phyloP scores from a whole-genome alignment of 805 yeast genomes.

The Lipomyces anomalus region DNA sequence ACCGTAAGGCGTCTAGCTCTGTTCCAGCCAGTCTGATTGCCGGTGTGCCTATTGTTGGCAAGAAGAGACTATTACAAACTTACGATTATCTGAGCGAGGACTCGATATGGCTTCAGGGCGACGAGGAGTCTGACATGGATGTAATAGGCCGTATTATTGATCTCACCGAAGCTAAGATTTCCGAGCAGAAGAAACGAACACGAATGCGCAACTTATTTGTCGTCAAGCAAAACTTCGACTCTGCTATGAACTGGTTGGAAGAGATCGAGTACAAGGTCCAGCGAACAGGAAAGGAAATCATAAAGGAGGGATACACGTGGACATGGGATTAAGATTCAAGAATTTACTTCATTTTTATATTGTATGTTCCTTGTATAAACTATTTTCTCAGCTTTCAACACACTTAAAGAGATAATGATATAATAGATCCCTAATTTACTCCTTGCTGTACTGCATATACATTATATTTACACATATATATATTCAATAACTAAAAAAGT shows the following conservation, averaged over 20 bases:
- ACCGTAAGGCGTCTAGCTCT: constrained; percentile 22
- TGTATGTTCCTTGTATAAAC: constrained; percentile 1
- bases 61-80: constrained; percentile 14
- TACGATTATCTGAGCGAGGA: constrained; percentile 22
- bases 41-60: constrained; percentile 22
- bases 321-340: constrained; percentile 7
- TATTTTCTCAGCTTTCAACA: no score
- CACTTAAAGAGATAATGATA: no score
- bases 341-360: background rate
- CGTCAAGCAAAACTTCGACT: constrained; percentile 14
- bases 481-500: no score
- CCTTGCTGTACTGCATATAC: no score
- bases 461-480: no score
- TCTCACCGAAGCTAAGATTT: constrained; percentile 15
- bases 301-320: constrained; percentile 23
- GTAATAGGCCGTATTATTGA: constrained; percentile 16
- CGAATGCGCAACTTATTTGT: constrained; percentile 9
- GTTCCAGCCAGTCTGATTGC: constrained; percentile 24
- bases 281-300: constrained; percentile 16
- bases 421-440: no score
- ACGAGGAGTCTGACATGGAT: constrained; percentile 21
- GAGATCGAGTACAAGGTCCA: constrained; percentile 7
- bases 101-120: constrained; percentile 21
- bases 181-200: constrained; percentile 13
- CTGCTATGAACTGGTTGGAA: constrained; percentile 14